Conservation (phyloP, 306 rosid genomes). For the Purshia tridentata region DNA sequence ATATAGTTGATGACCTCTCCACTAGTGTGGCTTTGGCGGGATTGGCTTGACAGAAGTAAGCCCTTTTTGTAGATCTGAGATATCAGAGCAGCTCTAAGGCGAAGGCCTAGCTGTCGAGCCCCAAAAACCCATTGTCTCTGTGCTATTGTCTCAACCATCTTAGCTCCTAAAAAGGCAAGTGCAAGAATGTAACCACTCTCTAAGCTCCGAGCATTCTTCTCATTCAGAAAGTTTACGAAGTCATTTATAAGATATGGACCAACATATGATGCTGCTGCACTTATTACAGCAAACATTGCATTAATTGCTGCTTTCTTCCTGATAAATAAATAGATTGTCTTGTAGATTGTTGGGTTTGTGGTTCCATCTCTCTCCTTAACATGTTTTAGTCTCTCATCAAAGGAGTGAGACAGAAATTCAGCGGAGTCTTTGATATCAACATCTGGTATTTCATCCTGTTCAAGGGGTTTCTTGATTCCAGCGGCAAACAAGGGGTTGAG, state of each 20-base stretch:
- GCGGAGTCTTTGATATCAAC: constrained; percentile 72
- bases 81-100: constrained; percentile 79
- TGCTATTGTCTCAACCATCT: constrained; percentile 70
- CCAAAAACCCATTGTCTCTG: constrained; percentile 98
- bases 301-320: constrained; percentile 81
- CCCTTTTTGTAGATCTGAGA: constrained; percentile 80
- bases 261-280: constrained; percentile 82
- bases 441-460: constrained; percentile 63
- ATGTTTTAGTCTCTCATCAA: constrained; percentile 51
- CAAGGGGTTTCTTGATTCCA: constrained; percentile 73
- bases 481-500: constrained; percentile 74
- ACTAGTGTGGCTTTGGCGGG: constrained; percentile 75
- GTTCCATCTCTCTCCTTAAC: constrained; percentile 59
- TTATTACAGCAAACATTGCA: constrained; percentile 60
- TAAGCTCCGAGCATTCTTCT: constrained; percentile 51
- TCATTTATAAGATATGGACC: constrained; percentile 91
- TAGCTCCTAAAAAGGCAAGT: constrained; percentile 67
- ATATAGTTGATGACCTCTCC: constrained; percentile 94
- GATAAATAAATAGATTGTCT: constrained; percentile 59
- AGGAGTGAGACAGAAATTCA: constrained; percentile 45
- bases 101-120: constrained; percentile 89
- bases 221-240: constrained; percentile 61
- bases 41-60: constrained; percentile 53
- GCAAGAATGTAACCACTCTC: constrained; percentile 69
- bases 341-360: constrained; percentile 62